Evolutionary conservation across 2,329 filamentous ascomycete species (phyloP).

Genomic region (Arthrobotrys iridis): DNA sequence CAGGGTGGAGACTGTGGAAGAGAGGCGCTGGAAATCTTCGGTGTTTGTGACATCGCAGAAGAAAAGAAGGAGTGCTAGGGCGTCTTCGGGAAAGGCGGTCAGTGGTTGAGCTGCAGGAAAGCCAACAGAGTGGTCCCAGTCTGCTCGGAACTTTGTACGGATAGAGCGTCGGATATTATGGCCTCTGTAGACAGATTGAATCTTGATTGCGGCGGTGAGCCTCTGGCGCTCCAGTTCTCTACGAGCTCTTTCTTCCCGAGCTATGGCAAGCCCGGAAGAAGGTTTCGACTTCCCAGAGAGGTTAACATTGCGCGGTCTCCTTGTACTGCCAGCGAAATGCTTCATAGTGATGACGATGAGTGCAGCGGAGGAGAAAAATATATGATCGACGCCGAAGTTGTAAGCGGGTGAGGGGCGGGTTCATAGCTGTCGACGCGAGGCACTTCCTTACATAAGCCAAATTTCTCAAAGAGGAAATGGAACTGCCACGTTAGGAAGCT

Average conservation of each 20-base stretch:
- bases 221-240: constrained; percentile 41
- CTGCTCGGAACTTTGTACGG: background rate
- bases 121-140: constrained; percentile 30
- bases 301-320: constrained; percentile 89
- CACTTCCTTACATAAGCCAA: no score
- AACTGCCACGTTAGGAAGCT: background rate
- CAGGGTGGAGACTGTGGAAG: constrained; percentile 8
- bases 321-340: constrained; percentile 81
- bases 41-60: constrained; percentile 22
- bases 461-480: no score
- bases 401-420: background rate
- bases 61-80: constrained; percentile 32
- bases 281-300: constrained; percentile 72
- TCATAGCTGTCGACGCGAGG: background rate
- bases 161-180: constrained; percentile 9
- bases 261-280: constrained; percentile 1
- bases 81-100: background rate
- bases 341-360: background rate
- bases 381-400: background rate
- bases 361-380: background rate
- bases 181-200: constrained; percentile 41
- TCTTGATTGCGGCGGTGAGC: constrained; percentile 21
- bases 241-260: constrained; percentile 34
- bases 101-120: background rate
- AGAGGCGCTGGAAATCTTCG: constrained; percentile 20